A percentile compares a stretch with the other conserved stretches of the same genome.
These are phyloP conservation scores for Saturnispora serradocipensis DNA, from an alignment of 805 yeast species.

Conservation along the genomic window DNA sequence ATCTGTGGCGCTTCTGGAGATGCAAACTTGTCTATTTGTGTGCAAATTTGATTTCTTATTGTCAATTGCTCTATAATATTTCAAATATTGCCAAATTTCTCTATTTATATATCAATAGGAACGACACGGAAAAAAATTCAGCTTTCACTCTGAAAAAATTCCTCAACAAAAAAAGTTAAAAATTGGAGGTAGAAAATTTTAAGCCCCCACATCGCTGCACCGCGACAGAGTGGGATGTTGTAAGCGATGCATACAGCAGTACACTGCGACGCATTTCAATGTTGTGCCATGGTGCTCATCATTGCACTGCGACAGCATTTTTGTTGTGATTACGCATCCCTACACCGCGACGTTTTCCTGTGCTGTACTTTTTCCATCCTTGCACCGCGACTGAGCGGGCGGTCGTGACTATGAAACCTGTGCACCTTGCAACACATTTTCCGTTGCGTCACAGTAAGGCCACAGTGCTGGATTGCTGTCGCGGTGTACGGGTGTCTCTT, in stretches of 20 bases:
- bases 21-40: not conserved
- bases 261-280: too few species aligned
- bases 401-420: not conserved
- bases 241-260: not conserved
- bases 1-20: not conserved
- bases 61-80: not conserved
- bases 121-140: not conserved
- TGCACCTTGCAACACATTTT: not conserved
- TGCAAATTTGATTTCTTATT: not conserved
- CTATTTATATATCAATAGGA: not conserved
- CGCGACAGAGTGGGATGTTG: not conserved
- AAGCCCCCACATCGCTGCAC: not conserved
- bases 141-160: not conserved
- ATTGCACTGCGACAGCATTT: not conserved
- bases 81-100: not conserved
- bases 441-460: too few species aligned
- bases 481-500: not conserved
- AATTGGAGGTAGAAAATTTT: not conserved
- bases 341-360: not conserved
- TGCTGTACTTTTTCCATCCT: too few species aligned
- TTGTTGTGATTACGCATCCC: not conserved
- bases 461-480: too few species aligned
- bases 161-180: not conserved
- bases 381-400: not conserved
- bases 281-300: not conserved